Evolutionary conservation across 2,329 filamentous ascomycete genomes (phyloP).

Genomic region (Myotisia sp.): DNA sequence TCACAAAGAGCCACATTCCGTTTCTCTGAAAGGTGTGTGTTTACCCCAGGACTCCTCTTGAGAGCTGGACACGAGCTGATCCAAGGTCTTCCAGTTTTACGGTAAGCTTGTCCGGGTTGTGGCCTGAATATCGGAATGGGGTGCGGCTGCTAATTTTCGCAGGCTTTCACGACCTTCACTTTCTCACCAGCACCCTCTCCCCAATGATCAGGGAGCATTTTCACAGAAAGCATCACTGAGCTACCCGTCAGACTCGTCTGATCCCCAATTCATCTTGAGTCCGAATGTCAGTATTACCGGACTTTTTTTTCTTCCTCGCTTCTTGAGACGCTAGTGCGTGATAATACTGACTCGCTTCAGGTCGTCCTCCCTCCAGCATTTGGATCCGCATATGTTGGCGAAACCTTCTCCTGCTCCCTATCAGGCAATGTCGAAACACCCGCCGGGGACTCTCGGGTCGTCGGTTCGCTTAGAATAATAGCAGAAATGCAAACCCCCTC

Average conservation of each 20-base stretch:
- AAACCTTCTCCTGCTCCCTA: constrained; percentile 85
- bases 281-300: constrained; percentile 33
- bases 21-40: constrained; percentile 55
- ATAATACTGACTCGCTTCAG: constrained; percentile 13
- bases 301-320: constrained; percentile 3
- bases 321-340: not conserved
- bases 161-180: constrained; percentile 61
- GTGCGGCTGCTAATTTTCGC: constrained; percentile 2
- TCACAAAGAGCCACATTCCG: constrained; percentile 59
- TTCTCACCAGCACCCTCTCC: constrained; percentile 32
- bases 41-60: not conserved
- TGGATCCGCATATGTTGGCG: constrained; percentile 86
- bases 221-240: constrained; percentile 56
- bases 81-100: constrained; percentile 19
- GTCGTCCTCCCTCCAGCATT: constrained; percentile 83
- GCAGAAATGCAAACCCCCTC: constrained; percentile 94
- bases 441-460: constrained; percentile 30
- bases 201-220: constrained; percentile 35
- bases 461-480: constrained; percentile 66
- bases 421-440: constrained; percentile 81
- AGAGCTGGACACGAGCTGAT: constrained; percentile 14
- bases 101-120: constrained; percentile 19
- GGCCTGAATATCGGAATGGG: constrained; percentile 1
- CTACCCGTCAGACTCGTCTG: constrained; percentile 43
- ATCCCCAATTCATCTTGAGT: constrained; percentile 42